Percentiles rank a stretch among this genome's conserved stretches.
Conservation (phyloP, 2,329 filamentous ascomycete genomes). For the Pseudogymnoascus sp. region DNA sequence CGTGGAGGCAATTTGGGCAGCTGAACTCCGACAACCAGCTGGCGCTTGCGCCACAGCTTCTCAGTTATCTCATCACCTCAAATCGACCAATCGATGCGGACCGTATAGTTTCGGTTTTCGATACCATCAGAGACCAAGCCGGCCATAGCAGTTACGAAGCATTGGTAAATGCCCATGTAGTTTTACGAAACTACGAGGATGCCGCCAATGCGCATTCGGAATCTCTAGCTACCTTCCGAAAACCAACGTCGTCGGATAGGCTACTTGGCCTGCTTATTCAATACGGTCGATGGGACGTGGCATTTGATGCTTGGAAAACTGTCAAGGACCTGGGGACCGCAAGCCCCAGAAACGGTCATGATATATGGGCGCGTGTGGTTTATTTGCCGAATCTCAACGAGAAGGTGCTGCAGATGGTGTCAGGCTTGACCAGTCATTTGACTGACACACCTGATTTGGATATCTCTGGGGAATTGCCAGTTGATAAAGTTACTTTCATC, state of each 20-base stretch:
- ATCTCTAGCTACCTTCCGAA: constrained; percentile 9
- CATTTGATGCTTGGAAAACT: constrained; percentile 17
- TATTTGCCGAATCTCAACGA: background rate
- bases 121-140: constrained; percentile 27
- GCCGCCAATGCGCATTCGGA: constrained; percentile 22
- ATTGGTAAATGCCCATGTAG: constrained; percentile 36
- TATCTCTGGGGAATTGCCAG: background rate
- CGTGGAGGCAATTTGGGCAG: constrained; percentile 33
- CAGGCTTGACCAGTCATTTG: background rate
- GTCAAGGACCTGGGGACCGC: background rate
- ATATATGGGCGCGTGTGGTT: background rate
- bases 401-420: background rate
- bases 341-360: background rate
- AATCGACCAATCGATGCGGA: constrained; percentile 30
- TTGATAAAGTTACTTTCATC: background rate
- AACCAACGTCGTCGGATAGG: constrained; percentile 12
- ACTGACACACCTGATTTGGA: background rate
- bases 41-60: constrained; percentile 20
- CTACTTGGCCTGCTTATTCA: constrained; percentile 18
- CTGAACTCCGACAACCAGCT: constrained; percentile 17
- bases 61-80: constrained; percentile 34
- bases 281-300: constrained; percentile 17
- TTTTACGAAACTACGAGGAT: constrained; percentile 31
- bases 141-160: constrained; percentile 35
- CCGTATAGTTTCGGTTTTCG: constrained; percentile 38